phyloP scores from a whole-genome alignment of 164 flowering plant genomes.

The Aristolochia californica region DNA sequence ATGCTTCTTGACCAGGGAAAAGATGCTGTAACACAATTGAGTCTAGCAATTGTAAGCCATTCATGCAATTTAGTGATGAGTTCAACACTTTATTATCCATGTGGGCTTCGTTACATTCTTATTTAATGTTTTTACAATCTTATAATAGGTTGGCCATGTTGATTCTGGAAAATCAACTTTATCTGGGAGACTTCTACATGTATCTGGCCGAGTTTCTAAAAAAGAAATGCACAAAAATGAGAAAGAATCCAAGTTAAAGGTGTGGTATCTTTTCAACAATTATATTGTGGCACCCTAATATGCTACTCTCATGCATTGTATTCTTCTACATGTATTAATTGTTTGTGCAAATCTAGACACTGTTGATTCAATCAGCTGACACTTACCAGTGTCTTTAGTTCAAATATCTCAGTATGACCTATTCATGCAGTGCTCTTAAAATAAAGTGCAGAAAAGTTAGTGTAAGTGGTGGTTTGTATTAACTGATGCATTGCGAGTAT shows the following conservation, averaged over 20 bases:
- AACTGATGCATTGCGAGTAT: too few species aligned
- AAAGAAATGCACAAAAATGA: conserved; percentile 91
- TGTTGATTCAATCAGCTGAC: too few species aligned
- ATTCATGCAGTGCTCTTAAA: too few species aligned
- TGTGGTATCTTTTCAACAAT: conserved; percentile 8
- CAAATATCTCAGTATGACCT: too few species aligned
- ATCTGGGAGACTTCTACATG: conserved; percentile 82
- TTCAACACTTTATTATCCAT: neutral
- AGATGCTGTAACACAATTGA: conserved; percentile 49
- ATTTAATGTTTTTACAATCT: neutral
- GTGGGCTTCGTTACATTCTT: neutral
- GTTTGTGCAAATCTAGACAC: too few species aligned
- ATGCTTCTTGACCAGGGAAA: conserved; percentile 51
- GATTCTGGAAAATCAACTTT: conserved; percentile 99
- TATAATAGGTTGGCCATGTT: conserved; percentile 89
- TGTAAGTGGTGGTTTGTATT: too few species aligned
- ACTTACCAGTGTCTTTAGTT: too few species aligned
- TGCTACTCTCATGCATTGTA: too few species aligned
- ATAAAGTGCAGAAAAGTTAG: too few species aligned
- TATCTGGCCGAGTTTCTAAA: conserved; percentile 67
- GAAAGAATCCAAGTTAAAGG: conserved; percentile 79
- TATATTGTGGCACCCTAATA: too few species aligned
- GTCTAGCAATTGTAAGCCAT: conserved; percentile 81
- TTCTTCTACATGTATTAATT: too few species aligned
- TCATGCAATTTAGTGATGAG: neutral